These are phyloP conservation scores for Colletotrichum noveboracense DNA, from an alignment of 2,329 filamentous ascomycete species.

Conservation along the genomic window DNA sequence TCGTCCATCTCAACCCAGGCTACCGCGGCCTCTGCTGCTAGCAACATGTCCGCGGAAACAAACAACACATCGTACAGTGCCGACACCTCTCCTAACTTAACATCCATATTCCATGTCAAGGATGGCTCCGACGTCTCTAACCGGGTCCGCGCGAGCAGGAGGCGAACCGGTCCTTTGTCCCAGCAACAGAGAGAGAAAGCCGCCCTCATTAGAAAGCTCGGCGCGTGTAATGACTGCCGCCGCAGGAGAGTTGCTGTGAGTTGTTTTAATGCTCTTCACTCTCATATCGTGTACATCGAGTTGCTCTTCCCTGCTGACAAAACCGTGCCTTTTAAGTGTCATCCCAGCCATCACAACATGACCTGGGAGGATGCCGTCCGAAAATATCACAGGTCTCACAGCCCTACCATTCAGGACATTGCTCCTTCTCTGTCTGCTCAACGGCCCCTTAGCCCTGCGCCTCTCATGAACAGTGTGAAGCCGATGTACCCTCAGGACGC, in stretches of 20 bases:
- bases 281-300: background rate
- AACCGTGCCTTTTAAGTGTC: constrained; percentile 47
- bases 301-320: constrained; percentile 19
- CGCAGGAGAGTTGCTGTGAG: constrained; percentile 64
- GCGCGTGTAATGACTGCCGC: constrained; percentile 61
- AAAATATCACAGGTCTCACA: constrained; percentile 59
- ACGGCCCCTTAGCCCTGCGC: constrained; percentile 52
- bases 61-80: constrained; percentile 56
- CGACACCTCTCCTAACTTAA: constrained; percentile 55
- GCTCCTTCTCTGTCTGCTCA: constrained; percentile 45
- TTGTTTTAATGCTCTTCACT: constrained; percentile 20
- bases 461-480: constrained; percentile 38
- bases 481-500: constrained; percentile 48
- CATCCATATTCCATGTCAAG: constrained; percentile 59
- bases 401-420: constrained; percentile 56
- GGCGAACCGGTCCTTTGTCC: constrained; percentile 64
- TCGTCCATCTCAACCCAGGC: constrained; percentile 59
- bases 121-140: constrained; percentile 60
- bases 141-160: constrained; percentile 59
- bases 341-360: constrained; percentile 65
- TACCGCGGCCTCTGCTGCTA: constrained; percentile 45
- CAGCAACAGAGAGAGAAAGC: constrained; percentile 64
- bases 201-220: constrained; percentile 63
- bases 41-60: constrained; percentile 49
- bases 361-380: constrained; percentile 63